These are phyloP conservation scores for Verticillium zaregamsianum DNA, from an alignment of 2,329 filamentous ascomycete genomes.

Conservation along the genomic window DNA sequence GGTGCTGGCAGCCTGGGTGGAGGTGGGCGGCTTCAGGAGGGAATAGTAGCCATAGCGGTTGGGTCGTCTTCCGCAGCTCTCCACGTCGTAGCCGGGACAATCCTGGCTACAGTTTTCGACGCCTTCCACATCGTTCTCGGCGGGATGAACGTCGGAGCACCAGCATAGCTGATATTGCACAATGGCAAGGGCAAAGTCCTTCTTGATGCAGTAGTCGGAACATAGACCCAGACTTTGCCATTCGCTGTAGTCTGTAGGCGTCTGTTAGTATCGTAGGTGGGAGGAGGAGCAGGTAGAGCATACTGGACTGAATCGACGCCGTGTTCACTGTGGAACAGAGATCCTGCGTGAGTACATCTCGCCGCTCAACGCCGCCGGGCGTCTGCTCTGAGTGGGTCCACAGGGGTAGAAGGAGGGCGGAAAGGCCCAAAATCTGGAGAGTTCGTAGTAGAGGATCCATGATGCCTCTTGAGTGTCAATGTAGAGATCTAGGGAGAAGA, in stretches of 20 bases:
- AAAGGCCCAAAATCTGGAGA: not conserved
- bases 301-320: constrained; percentile 24
- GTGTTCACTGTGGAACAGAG: constrained; percentile 35
- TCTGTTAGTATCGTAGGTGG: not conserved
- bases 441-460: constrained; percentile 1
- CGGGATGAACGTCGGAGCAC: constrained; percentile 69
- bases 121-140: constrained; percentile 25
- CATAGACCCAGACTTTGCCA: constrained; percentile 71
- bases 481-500: not conserved
- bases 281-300: constrained; percentile 5
- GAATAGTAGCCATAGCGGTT: constrained; percentile 61
- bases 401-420: not conserved
- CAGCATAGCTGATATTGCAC: constrained; percentile 64
- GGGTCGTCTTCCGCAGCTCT: constrained; percentile 50
- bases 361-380: not conserved
- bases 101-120: constrained; percentile 43
- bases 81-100: constrained; percentile 64
- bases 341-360: constrained; percentile 5
- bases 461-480: not conserved
- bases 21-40: constrained; percentile 39
- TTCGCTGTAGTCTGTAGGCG: constrained; percentile 43
- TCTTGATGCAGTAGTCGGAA: constrained; percentile 48
- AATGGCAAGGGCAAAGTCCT: constrained; percentile 62
- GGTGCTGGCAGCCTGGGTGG: constrained; percentile 10
- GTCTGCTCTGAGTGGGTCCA: not conserved